phyloP scores from a whole-genome alignment of 2,329 filamentous ascomycete species.

The Penicillium sp. region DNA sequence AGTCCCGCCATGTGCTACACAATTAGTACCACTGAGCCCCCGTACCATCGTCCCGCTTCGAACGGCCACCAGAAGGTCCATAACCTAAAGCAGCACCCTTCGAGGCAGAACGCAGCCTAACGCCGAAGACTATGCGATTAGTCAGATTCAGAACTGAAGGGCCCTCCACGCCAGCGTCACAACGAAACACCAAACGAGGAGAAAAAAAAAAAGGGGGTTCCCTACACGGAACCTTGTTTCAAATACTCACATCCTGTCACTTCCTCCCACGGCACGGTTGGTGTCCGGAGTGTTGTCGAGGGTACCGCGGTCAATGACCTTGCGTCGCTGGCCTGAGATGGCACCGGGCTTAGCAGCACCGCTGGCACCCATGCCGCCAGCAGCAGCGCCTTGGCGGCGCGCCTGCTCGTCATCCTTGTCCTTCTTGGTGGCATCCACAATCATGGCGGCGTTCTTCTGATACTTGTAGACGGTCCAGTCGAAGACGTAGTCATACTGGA shows the following conservation, averaged over 20 bases:
- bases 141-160: slow-evolving; percentile 65
- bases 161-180: slow-evolving; percentile 69
- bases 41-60: slow-evolving; percentile 53
- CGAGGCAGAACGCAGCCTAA: slow-evolving; percentile 79
- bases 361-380: slow-evolving; percentile 50
- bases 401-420: slow-evolving; percentile 69
- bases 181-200: slow-evolving; percentile 75
- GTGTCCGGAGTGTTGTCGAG: slow-evolving; percentile 68
- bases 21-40: slow-evolving; percentile 46
- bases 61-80: slow-evolving; percentile 47
- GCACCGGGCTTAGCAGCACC: slow-evolving; percentile 66
- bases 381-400: slow-evolving; percentile 59
- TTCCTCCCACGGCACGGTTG: slow-evolving; percentile 71
- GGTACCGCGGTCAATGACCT: slow-evolving; percentile 68
- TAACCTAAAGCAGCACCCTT: slow-evolving; percentile 59
- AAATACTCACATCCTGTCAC: slow-evolving; percentile 93
- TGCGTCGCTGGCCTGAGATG: slow-evolving; percentile 72
- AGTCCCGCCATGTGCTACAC: slow-evolving; percentile 30
- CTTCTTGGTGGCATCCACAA: slow-evolving; percentile 72
- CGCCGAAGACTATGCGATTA: slow-evolving; percentile 78
- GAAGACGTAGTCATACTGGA: slow-evolving; percentile 99
- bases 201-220: slow-evolving; percentile 64
- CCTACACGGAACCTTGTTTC: slow-evolving; percentile 76
- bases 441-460: slow-evolving; percentile 97
- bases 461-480: slow-evolving; percentile 99